Base-by-base conservation (phyloP, 2,329 filamentous ascomycete genomes). In the Neonectria faginata region DNA sequence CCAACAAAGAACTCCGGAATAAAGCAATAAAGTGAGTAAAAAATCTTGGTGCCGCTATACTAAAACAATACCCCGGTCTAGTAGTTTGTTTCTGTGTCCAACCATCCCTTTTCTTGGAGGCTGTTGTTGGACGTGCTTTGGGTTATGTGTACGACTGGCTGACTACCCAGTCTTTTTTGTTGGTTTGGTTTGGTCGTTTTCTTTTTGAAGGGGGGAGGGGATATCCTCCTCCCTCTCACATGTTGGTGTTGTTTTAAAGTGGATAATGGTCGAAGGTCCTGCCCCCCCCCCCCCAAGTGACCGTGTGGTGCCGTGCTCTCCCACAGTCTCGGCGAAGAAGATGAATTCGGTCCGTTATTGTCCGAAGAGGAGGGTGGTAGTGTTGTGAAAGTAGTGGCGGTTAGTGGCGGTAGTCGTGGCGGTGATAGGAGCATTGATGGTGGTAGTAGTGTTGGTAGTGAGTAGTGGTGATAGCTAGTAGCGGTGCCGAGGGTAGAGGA, bases 281-380 rank as follows among this genome's bases (percentile, higher is more conserved):
- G 58, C 18, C 39, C 63, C 56, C 64, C 10, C 18, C 39, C 63
- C 56, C 64, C 10, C 16, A 39, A 68, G 68, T 57, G 50, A 67
- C 60, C 56, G 58, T 72, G 70, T 72, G 70, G 68, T 72, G 57
- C 68, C 53, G 68, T 70, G 16, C 14, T 33, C 48, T 51, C 48
- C 48, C 27, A 56, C 45, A 62, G 58, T 53, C 57, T 39, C 33
- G 51, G 27, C 41, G 53, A 25, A 10, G 22, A 47, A 60, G 67
- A 64, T 63, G 22, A 50, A 51, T 29, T 33, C 29, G n/a, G 48
- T 14, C 57, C 65, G 53, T 62, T 65, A 62, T 67, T 61, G 62
- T 65, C 44, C 48, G 18, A 36, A 58, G 52, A 45, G 42, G 57
- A 58, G 57, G 44, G 56, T 39, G 29, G 47, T 29, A 53, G 29